Evolutionary conservation across 2,329 filamentous ascomycete species (phyloP).

Genomic region (Aureobasidium sp.): DNA sequence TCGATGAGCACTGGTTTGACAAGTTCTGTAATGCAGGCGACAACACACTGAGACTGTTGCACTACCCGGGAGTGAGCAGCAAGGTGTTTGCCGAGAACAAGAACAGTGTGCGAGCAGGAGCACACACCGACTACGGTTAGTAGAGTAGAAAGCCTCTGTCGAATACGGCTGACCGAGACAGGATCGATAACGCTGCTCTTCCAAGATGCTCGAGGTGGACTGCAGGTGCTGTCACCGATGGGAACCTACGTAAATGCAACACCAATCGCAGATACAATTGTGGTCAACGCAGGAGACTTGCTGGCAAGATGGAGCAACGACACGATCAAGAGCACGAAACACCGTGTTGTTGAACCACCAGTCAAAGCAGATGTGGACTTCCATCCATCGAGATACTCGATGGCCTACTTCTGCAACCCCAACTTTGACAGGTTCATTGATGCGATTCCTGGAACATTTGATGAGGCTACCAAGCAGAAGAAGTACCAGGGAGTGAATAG

Average conservation of each 20-base stretch:
- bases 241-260: conserved; percentile 80
- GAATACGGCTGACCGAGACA: conserved; percentile 22
- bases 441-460: conserved; percentile 82
- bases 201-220: conserved; percentile 61
- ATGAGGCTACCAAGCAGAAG: conserved; percentile 68
- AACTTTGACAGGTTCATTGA: conserved; percentile 82
- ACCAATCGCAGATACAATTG: conserved; percentile 82
- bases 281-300: conserved; percentile 91
- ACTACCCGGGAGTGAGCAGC: conserved; percentile 61
- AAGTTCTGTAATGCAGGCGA: conserved; percentile 74
- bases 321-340: conserved; percentile 89
- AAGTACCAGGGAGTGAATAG: conserved; percentile 84
- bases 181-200: conserved; percentile 58
- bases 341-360: conserved; percentile 90
- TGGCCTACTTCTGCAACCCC: conserved; percentile 95
- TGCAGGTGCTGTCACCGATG: conserved; percentile 73
- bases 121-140: conserved; percentile 73
- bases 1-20: conserved; percentile 84
- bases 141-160: background rate
- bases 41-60: conserved; percentile 60
- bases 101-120: conserved; percentile 70
- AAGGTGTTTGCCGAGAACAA: conserved; percentile 58
- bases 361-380: conserved; percentile 50
- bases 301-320: conserved; percentile 92
- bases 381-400: conserved; percentile 82